These are phyloP conservation scores for Trichoderma atroviride DNA, from an alignment of 2,329 filamentous ascomycete species.

Conservation along the genomic window DNA sequence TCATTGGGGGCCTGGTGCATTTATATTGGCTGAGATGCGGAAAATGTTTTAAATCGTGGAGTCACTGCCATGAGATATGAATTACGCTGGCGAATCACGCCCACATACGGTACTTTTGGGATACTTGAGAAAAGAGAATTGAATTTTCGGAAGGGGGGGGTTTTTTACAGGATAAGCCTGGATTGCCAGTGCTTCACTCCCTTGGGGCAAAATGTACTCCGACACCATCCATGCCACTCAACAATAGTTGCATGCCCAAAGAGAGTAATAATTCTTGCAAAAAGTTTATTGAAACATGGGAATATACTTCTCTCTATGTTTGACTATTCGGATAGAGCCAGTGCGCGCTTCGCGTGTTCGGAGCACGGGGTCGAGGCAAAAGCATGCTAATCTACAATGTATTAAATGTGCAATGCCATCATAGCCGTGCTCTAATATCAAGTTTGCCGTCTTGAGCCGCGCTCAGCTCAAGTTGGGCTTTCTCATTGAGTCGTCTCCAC, in stretches of 20 bases:
- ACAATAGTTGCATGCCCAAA: not conserved
- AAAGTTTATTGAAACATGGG: not conserved
- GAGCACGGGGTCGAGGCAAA: not conserved
- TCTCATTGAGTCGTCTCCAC: constrained; percentile 57
- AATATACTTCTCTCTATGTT: not conserved
- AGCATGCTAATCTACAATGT: not conserved
- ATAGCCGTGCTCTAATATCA: not conserved
- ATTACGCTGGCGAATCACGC: too few relatives aligned
- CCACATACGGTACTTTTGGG: too few relatives aligned
- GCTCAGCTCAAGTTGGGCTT: not conserved
- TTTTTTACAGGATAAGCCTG: not conserved
- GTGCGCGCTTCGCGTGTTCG: not conserved
- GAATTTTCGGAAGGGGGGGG: not conserved
- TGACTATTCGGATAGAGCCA: not conserved
- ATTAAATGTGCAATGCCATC: not conserved
- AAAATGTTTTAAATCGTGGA: too few relatives aligned
- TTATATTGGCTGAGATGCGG: too few relatives aligned
- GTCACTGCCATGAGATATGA: too few relatives aligned
- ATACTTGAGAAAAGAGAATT: not conserved
- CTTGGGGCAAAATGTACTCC: not conserved
- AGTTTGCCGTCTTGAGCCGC: not conserved
- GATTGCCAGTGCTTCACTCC: not conserved
- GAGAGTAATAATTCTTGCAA: not conserved
- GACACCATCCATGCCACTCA: not conserved
- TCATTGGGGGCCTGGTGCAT: not conserved